Base-by-base conservation (phyloP, 108 stramenopile species). In the Discostella stelligeroides region DNA sequence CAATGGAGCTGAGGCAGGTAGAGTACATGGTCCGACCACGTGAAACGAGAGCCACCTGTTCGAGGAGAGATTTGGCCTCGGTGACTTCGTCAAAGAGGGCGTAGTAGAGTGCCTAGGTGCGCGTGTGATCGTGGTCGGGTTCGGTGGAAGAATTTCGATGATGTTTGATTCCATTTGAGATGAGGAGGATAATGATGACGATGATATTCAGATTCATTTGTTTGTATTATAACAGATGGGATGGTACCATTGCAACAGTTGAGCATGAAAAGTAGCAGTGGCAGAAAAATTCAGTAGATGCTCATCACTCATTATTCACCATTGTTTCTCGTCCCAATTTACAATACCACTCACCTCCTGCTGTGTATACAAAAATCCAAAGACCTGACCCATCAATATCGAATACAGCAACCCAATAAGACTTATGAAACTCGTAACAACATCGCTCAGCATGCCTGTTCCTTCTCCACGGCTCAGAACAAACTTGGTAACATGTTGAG, bases 71-170 rank as follows among this genome's bases (percentile, higher is more conserved):
- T 68, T 95, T 95, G 10, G 93, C 88, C 59, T 82, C 88, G 5
- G 93, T 86, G 12, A 95, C 93, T 74, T 95, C 93, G 42, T 91
- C 82, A 61, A 89, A 95, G 24, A 95, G 79, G 7, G 89, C 85
- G n/a, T 85, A 66, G 64, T 95, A 95, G 0, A 82, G 61, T n/a
- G 77, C 77, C 70, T 71, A 23, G 51, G 21, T 11, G 9, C 17
- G 46, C 6, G 46, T 3, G 9, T 3, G 46, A 8, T n/a, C n/a
- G n/a, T n/a, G n/a, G n/a, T n/a, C n/a, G n/a, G n/a, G n/a, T n/a
- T n/a, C n/a, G n/a, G n/a, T n/a, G n/a, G n/a, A n/a, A n/a, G n/a
- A n/a, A n/a, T n/a, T n/a, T n/a, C n/a, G n/a, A n/a, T n/a, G n/a
- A n/a, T n/a, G n/a, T n/a, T n/a, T n/a, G n/a, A n/a, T n/a, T n/a